These are phyloP conservation scores for Fraxinus sp. DNA, from an alignment of 305 asterid species.

Conservation along the genomic window DNA sequence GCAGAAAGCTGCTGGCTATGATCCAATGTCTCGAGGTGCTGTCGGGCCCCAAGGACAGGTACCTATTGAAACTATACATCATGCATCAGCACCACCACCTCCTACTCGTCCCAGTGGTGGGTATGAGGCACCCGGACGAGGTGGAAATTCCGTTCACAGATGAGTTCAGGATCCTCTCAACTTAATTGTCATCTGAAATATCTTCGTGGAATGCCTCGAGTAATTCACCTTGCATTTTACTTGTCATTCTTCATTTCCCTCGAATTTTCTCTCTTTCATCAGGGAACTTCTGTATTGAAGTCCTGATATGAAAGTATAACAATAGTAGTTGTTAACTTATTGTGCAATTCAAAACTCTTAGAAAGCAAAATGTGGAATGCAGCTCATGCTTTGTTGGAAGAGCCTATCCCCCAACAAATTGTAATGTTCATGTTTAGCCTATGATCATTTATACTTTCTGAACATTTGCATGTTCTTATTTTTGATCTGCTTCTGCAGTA, in stretches of 20 bases:
- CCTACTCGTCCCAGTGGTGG: conserved; percentile 41
- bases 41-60: conserved; percentile 61
- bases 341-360: neutral
- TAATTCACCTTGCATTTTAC: neutral
- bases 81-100: conserved; percentile 43
- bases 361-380: neutral
- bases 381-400: neutral
- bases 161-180: conserved; percentile 28
- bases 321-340: neutral
- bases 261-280: neutral
- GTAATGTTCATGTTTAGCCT: neutral
- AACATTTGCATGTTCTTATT: neutral
- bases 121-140: conserved; percentile 41
- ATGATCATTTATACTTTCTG: neutral
- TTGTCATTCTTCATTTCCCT: neutral
- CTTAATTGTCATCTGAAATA: neutral
- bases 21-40: conserved; percentile 43
- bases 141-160: conserved; percentile 54
- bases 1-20: conserved; percentile 39
- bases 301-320: neutral
- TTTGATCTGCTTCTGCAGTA: neutral
- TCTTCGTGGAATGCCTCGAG: neutral
- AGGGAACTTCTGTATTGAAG: neutral
- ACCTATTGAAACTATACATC: conserved; percentile 35
- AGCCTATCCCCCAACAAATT: neutral